phyloP scores from a whole-genome alignment of 306 rosid genomes.

The Comarum palustre region DNA sequence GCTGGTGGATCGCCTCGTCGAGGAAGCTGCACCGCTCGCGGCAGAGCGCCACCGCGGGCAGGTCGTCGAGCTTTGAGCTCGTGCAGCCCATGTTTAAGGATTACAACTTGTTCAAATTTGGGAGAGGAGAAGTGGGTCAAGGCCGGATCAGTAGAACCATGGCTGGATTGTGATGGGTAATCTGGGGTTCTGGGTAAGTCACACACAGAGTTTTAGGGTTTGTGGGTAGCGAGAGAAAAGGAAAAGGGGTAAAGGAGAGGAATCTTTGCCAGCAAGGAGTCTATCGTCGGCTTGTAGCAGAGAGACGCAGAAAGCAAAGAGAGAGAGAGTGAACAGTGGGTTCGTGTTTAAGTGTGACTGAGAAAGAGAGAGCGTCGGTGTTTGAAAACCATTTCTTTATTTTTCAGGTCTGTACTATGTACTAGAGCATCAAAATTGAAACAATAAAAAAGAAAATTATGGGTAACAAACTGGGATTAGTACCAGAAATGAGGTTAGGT shows the following conservation, averaged over 20 bases:
- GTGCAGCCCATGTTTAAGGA: constrained; percentile 64
- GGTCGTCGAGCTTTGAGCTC: constrained; percentile 89
- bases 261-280: constrained; percentile 91
- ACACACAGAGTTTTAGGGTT: constrained; percentile 25
- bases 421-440: neutral
- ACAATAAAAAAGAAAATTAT: neutral
- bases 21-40: constrained; percentile 60
- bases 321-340: constrained; percentile 23
- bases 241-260: constrained; percentile 35
- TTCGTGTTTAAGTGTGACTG: constrained; percentile 7
- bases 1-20: constrained; percentile 76
- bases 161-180: neutral
- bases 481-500: neutral
- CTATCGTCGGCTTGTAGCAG: constrained; percentile 68
- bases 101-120: neutral
- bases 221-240: constrained; percentile 10
- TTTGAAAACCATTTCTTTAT: neutral
- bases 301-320: constrained; percentile 22
- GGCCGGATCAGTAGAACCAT: constrained; percentile 4
- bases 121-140: constrained; percentile 20
- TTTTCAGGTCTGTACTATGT: neutral
- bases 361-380: neutral
- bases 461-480: constrained; percentile 1
- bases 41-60: constrained; percentile 86
- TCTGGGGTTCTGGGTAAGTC: constrained; percentile 12